A percentile compares a stretch with the other conserved stretches of the same genome.
phyloP scores from a whole-genome alignment of 2,329 filamentous ascomycete genomes.

The Teratosphaeria gauchensis region DNA sequence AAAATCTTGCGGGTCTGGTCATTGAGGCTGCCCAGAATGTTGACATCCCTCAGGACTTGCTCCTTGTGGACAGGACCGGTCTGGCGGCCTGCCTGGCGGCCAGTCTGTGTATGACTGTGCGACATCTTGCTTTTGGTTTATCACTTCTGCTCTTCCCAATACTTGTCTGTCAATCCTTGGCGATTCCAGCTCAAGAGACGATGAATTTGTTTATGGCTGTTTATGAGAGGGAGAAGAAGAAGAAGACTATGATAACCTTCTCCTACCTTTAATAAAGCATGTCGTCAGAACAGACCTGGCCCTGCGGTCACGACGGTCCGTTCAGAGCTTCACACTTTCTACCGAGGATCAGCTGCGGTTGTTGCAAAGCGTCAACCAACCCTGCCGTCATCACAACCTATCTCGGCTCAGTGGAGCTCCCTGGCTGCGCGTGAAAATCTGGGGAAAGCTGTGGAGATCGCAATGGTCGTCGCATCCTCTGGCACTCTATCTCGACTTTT shows the following conservation, averaged over 20 bases:
- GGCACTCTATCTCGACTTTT: background rate
- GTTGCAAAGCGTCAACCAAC: background rate
- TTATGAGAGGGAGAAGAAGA: background rate
- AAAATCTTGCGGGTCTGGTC: conserved; percentile 82
- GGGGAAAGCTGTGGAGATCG: conserved; percentile 1
- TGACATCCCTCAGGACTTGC: conserved; percentile 75
- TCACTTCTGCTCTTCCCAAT: background rate
- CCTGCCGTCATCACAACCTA: conserved; percentile 3
- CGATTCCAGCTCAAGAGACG: background rate
- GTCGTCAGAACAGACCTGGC: conserved; percentile 5
- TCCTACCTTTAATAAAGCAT: conserved; percentile 1
- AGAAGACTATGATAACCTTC: background rate
- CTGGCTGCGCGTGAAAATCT: conserved; percentile 4
- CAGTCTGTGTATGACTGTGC: conserved; percentile 5
- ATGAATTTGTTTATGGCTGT: background rate
- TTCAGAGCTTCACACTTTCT: background rate
- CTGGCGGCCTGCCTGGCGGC: conserved; percentile 5
- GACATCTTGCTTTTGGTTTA: conserved; percentile 3
- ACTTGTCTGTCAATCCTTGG: background rate
- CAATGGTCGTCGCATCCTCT: background rate
- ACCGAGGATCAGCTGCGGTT: conserved; percentile 4
- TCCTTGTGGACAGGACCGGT: conserved; percentile 37
- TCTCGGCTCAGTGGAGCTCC: conserved; percentile 7
- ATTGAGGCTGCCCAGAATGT: conserved; percentile 69
- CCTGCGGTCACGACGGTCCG: background rate